Evolutionary conservation across 371 early-diverging fungal genomes (phyloP), one percentile per base, ranked within the genome.

Genomic region (Paraphysoderma sedebokerense): DNA sequence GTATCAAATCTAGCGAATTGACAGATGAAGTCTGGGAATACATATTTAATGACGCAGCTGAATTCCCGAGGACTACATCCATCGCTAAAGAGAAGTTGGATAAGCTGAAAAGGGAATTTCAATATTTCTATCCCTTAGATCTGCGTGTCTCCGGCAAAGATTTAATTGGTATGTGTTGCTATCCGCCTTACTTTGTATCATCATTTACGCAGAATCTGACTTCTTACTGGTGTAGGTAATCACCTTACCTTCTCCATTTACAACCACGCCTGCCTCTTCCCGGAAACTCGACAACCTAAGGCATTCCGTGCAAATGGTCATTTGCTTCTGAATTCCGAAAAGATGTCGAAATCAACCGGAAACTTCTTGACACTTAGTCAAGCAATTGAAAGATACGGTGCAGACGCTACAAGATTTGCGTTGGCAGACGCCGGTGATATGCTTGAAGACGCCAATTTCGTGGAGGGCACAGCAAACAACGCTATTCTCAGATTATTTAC

Each of bases 281-380:
- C 85, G 38, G 76, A 85, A 61, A 66, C 79, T 36, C 73, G 82
- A 55, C 98, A 98, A 98, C 99, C 99, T 3, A 68, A 64, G 28
- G 76, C 73, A 50, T 73, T 99, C 40, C 90, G 96, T 45, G 80
- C 84, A 53, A 99, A 99, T 70, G 99, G 99, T 32, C 96, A 98
- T 65, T 70, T 98, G 66, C 65, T 98, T 68, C 65, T 99, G 50
- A 98, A 99, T 68, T 69, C 80, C 47, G 87, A 91, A 44, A 99
- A 99, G 78, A 99, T 99, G 99, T 81, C 92, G 59, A 99, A 99
- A 74, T 88, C 88, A 37, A 93, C 93, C n/a, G 99, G 99, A 40
- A 99, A 99, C 78, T 98, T 93, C 59, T 63, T 99, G 70, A 93
- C 92, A 36, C 74, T 96, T 47, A 65, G 70, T 23, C 86, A 98